A percentile compares a stretch with the other conserved stretches of the same genome.
Evolutionary conservation across 208 protist genomes (phyloP).

Genomic region (Leishmania mexicana): DNA sequence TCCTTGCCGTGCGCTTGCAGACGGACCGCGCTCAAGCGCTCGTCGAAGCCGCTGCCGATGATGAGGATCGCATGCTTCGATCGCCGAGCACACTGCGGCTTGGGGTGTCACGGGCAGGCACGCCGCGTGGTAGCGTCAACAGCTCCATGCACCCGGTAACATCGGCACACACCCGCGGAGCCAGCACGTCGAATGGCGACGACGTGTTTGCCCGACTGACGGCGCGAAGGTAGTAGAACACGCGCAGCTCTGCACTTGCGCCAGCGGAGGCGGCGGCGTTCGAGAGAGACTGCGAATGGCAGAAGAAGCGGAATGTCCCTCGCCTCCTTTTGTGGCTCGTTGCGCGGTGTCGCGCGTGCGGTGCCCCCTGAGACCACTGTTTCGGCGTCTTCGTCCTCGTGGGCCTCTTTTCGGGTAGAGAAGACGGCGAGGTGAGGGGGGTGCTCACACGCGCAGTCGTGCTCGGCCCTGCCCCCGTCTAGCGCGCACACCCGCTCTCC

Average conservation of each 20-base stretch:
- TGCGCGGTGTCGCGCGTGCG: background rate
- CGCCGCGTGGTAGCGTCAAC: conserved; percentile 25
- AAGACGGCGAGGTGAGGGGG: background rate
- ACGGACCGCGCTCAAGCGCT: conserved; percentile 15
- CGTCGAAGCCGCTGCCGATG: conserved; percentile 1
- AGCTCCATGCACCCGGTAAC: conserved; percentile 4
- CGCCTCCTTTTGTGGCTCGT: background rate
- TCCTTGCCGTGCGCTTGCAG: conserved; percentile 20
- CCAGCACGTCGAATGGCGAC: conserved; percentile 9
- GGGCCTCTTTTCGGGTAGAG: background rate
- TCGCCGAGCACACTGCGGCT: conserved; percentile 1
- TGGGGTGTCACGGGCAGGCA: conserved; percentile 17
- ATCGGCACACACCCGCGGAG: background rate
- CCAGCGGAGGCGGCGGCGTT: background rate
- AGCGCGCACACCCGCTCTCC: background rate
- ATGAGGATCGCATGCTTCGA: conserved; percentile 27
- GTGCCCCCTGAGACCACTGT: background rate
- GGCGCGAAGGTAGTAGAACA: background rate
- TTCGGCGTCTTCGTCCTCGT: background rate
- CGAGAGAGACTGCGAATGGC: background rate
- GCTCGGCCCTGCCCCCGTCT: background rate
- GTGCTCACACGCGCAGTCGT: background rate
- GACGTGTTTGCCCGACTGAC: conserved; percentile 21
- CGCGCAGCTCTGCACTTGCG: background rate
- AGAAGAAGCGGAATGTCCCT: background rate